Conservation (phyloP, 164 flowering plant genomes). For the Buxus sempervirens region DNA sequence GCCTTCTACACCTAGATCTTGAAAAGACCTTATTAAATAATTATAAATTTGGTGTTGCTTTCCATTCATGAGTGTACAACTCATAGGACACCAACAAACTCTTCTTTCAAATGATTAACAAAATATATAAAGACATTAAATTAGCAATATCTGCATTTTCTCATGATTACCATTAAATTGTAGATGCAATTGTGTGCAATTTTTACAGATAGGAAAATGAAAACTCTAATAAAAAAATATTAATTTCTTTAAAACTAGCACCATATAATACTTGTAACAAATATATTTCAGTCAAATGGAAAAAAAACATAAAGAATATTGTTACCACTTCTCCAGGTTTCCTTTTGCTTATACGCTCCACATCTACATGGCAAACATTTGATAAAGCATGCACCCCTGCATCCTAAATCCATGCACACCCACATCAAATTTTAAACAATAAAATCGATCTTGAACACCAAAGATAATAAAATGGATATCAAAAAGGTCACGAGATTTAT, state of each 20-base stretch:
- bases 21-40: neutral
- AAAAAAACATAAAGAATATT: neutral
- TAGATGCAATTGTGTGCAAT: neutral
- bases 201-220: neutral
- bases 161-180: neutral
- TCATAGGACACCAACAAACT: neutral
- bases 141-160: neutral
- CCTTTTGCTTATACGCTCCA: conserved; percentile 92
- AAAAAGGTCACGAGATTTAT: neutral
- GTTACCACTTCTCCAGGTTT: conserved; percentile 94
- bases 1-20: no score
- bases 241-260: neutral
- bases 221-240: neutral
- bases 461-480: no score
- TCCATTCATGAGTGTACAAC: neutral
- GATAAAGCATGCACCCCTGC: conserved; percentile 96
- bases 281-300: neutral
- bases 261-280: neutral
- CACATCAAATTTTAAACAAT: neutral
- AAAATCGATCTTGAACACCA: neutral
- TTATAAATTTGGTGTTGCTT: neutral
- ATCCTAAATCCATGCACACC: conserved; percentile 47
- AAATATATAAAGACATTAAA: neutral
- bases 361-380: conserved; percentile 95
- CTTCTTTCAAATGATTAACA: neutral